Percentiles rank a stretch among this genome's conserved stretches.
Evolutionary conservation across 2,329 filamentous ascomycete genomes (phyloP).

Genomic region (Fusarium penzigii): DNA sequence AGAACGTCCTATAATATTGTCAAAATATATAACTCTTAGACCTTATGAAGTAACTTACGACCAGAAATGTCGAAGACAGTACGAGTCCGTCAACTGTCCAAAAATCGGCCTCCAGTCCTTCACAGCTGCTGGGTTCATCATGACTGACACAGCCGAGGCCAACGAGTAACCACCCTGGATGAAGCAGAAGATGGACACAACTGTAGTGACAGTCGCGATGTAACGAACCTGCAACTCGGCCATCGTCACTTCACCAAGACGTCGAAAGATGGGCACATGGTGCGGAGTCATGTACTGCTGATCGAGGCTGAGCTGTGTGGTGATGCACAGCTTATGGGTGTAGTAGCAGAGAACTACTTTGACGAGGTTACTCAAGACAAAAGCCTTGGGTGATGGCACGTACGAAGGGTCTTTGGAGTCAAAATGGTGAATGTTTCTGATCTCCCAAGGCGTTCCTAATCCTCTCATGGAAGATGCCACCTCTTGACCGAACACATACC

Average conservation of each 20-base stretch:
- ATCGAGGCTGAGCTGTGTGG: constrained; percentile 13
- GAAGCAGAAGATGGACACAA: constrained; percentile 23
- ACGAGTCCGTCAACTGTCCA: constrained; percentile 14
- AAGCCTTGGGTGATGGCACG: constrained; percentile 7
- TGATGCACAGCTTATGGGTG: constrained; percentile 17
- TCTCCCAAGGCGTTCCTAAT: constrained; percentile 20
- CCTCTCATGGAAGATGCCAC: constrained; percentile 25
- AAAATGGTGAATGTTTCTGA: constrained; percentile 24
- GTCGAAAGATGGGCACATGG: constrained; percentile 16
- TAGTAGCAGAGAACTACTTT: constrained; percentile 18
- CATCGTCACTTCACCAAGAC: constrained; percentile 7
- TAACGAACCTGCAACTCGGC: constrained; percentile 20
- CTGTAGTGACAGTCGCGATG: constrained; percentile 19
- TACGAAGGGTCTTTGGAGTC: constrained; percentile 13
- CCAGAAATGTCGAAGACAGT: constrained; percentile 20
- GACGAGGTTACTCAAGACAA: constrained; percentile 13
- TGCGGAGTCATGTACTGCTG: constrained; percentile 13
- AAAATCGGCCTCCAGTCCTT: constrained; percentile 23
- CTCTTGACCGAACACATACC: constrained; percentile 21
- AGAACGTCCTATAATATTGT: constrained; percentile 13
- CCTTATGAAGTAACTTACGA: constrained; percentile 15
- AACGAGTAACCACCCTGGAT: constrained; percentile 23
- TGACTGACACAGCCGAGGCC: constrained; percentile 9
- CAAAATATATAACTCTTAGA: neutral
- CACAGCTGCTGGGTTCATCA: constrained; percentile 12